A percentile compares a stretch with the other conserved stretches of the same genome.
Conservation (phyloP, 2,329 filamentous ascomycete species). For the Sphaerulina vaccinii region DNA sequence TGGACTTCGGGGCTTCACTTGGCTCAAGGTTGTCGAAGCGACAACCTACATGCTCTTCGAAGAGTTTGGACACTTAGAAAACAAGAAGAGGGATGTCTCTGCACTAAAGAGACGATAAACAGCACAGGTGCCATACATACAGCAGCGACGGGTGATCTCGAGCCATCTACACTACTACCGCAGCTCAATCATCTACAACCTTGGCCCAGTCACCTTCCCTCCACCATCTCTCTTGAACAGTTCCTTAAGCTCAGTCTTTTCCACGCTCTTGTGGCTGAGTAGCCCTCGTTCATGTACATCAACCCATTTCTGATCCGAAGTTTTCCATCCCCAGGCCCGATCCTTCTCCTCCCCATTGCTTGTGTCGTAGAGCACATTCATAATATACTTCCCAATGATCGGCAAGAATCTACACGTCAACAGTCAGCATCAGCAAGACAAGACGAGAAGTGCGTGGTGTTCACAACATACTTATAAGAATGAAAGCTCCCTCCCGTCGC, state of each 20-base stretch:
- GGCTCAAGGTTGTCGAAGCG: no score
- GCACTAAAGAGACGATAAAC: no score
- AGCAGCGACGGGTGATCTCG: no score
- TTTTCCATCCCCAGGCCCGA: constrained; percentile 27
- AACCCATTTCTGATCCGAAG: constrained; percentile 13
- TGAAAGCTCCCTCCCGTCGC: constrained; percentile 65
- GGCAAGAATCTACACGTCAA: constrained; percentile 56
- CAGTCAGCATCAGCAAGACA: not conserved
- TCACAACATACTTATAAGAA: constrained; percentile 38
- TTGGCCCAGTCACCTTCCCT: not conserved
- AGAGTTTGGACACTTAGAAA: no score
- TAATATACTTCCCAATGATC: constrained; percentile 60
- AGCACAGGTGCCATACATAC: no score
- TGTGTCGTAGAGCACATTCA: constrained; percentile 41
- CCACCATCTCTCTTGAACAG: constrained; percentile 8
- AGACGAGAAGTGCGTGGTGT: no score
- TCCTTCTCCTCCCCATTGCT: constrained; percentile 42
- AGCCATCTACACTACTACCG: no score
- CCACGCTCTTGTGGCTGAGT: constrained; percentile 19
- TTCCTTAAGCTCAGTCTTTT: constrained; percentile 20
- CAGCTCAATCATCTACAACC: no score
- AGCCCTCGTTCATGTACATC: constrained; percentile 24
- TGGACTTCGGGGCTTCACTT: no score
- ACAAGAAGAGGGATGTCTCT: no score
- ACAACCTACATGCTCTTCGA: no score